Evolutionary conservation across 179 eudicot species (phyloP).

Genomic region (Pouteria campechiana): DNA sequence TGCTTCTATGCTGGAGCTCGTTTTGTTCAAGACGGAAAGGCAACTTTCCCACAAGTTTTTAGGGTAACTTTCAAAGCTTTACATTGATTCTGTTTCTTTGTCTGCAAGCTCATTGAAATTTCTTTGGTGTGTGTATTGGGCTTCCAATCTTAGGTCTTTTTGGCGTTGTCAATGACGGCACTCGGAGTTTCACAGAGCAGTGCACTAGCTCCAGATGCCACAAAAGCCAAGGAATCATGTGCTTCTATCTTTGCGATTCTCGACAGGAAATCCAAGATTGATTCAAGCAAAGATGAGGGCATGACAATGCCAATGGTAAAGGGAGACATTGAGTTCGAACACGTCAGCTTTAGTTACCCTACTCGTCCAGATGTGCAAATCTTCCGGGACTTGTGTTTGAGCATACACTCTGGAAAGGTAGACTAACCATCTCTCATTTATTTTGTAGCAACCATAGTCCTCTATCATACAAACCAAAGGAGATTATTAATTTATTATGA

Average conservation of each 20-base stretch:
- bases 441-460: too few relatives aligned
- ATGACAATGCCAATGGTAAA: constrained; percentile 8
- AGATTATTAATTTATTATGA: too few relatives aligned
- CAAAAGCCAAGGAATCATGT: constrained; percentile 18
- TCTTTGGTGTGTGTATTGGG: too few relatives aligned
- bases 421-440: too few relatives aligned
- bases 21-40: constrained; percentile 41
- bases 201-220: constrained; percentile 21
- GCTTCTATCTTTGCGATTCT: constrained; percentile 29
- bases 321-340: constrained; percentile 23
- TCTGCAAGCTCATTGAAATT: too few relatives aligned
- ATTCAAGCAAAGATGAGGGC: constrained; percentile 23
- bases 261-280: constrained; percentile 26
- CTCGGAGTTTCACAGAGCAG: constrained; percentile 18
- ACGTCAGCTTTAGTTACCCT: constrained; percentile 28
- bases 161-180: constrained; percentile 47
- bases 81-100: not conserved
- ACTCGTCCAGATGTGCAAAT: constrained; percentile 25
- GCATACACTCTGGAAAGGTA: constrained; percentile 34
- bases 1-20: constrained; percentile 70
- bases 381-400: constrained; percentile 22
- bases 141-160: too few relatives aligned
- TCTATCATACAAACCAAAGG: too few relatives aligned
- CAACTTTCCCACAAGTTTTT: constrained; percentile 52
- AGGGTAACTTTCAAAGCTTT: constrained; percentile 35